Evolutionary conservation across 2,329 filamentous ascomycete species (phyloP).

Genomic region (Fusarium pseudonygamai): DNA sequence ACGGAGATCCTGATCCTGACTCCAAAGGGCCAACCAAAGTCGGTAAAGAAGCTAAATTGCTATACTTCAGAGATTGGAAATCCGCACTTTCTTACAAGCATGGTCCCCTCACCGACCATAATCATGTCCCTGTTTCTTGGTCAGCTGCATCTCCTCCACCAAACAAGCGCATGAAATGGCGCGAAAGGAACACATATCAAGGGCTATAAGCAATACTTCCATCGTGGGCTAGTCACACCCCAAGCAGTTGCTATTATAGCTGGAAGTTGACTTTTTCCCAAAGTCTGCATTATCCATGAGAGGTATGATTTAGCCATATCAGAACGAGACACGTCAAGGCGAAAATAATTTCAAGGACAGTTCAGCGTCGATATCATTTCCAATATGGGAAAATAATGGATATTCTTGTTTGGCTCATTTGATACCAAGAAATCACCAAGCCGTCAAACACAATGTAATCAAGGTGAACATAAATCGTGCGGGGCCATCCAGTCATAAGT

Average conservation of each 20-base stretch:
- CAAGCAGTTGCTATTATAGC: neutral
- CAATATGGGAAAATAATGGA: neutral
- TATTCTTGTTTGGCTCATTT: neutral
- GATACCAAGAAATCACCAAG: neutral
- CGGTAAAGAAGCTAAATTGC: neutral
- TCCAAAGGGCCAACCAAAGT: neutral
- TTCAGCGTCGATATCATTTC: neutral
- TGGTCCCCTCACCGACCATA: neutral
- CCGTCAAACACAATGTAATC: neutral
- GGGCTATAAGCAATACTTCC: neutral
- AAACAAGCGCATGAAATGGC: neutral
- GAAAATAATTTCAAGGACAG: neutral
- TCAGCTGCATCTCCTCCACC: neutral
- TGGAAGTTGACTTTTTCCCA: neutral
- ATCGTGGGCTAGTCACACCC: neutral
- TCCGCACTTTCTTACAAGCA: neutral
- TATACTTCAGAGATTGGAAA: neutral
- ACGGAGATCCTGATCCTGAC: neutral
- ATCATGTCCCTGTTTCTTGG: neutral
- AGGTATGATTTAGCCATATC: neutral
- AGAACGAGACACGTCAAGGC: neutral
- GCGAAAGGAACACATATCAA: neutral
- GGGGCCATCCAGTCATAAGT: constrained; percentile 17
- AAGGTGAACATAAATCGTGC: constrained; percentile 16
- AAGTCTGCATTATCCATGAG: neutral